Percentiles rank a stretch among this genome's conserved stretches.
phyloP scores from a whole-genome alignment of 352 stramenopile species.

The Phytophthora ramorum region DNA sequence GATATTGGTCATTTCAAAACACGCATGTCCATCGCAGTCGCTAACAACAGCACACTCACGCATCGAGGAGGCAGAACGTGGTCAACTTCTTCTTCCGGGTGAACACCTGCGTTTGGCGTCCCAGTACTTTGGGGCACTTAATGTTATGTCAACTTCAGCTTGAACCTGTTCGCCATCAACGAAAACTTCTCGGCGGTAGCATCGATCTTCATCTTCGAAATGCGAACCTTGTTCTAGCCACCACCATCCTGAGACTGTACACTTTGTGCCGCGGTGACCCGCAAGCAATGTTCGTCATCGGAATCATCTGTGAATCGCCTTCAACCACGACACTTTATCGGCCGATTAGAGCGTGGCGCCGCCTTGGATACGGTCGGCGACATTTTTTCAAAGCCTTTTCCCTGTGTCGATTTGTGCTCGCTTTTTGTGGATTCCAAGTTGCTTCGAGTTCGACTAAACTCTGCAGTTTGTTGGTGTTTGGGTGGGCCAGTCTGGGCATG shows the following conservation, averaged over 20 bases:
- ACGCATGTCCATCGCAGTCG: no score
- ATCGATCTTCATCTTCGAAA: conserved; percentile 5
- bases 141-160: conserved; percentile 2
- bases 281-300: no score
- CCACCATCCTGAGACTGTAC: not conserved
- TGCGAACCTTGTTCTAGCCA: not conserved
- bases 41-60: no score
- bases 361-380: no score
- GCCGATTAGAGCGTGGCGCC: no score
- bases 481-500: not conserved
- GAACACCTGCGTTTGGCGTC: conserved; percentile 3
- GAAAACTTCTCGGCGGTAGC: conserved; percentile 7
- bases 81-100: not conserved
- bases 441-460: no score
- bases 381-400: not conserved
- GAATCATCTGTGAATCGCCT: not conserved
- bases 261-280: no score
- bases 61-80: not conserved
- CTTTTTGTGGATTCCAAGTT: no score
- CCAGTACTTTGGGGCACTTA: conserved; percentile 1
- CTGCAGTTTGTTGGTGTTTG: no score
- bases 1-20: no score
- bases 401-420: conserved; percentile 36
- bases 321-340: no score
- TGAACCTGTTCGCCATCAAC: not conserved